These are phyloP conservation scores for Pseudocercospora fuligena DNA, from an alignment of 2,329 filamentous ascomycete genomes.

Conservation along the genomic window DNA sequence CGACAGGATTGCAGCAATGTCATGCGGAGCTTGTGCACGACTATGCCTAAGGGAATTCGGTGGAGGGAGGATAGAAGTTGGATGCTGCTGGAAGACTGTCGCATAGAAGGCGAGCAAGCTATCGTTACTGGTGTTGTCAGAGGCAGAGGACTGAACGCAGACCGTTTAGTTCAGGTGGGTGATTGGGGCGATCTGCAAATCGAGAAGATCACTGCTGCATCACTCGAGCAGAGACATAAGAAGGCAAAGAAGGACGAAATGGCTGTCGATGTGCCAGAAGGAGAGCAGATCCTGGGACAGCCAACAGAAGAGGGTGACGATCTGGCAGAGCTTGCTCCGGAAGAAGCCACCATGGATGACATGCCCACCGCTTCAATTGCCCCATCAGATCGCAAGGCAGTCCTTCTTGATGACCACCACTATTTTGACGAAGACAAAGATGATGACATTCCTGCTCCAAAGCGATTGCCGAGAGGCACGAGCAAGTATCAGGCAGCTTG, in stretches of 20 bases:
- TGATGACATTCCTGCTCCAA: slow-evolving; percentile 65
- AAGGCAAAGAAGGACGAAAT: slow-evolving; percentile 63
- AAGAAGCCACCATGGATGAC: slow-evolving; percentile 80
- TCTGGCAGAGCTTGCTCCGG: slow-evolving; percentile 80
- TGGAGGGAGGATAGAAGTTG: slow-evolving; percentile 97
- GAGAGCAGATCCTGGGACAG: slow-evolving; percentile 65
- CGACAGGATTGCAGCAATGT: slow-evolving; percentile 90
- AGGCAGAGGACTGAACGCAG: slow-evolving; percentile 84
- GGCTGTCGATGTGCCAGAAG: slow-evolving; percentile 66
- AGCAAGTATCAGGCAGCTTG: slow-evolving; percentile 94
- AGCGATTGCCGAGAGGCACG: slow-evolving; percentile 83
- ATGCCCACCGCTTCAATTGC: slow-evolving; percentile 57
- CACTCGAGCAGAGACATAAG: slow-evolving; percentile 62
- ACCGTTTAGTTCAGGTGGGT: slow-evolving; percentile 86
- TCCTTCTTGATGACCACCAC: slow-evolving; percentile 93
- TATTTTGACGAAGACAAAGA: slow-evolving; percentile 92
- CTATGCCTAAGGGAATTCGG: slow-evolving; percentile 87
- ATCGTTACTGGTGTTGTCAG: slow-evolving; percentile 80
- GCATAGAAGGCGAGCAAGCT: slow-evolving; percentile 64
- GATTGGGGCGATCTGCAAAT: slow-evolving; percentile 96
- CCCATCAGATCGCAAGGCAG: slow-evolving; percentile 70
- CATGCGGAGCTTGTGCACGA: slow-evolving; percentile 88
- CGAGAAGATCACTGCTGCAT: slow-evolving; percentile 81
- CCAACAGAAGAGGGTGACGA: slow-evolving; percentile 83
- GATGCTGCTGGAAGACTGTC: slow-evolving; percentile 85